phyloP scores from a whole-genome alignment of 2,329 filamentous ascomycete genomes.

The Penicillium sp. region DNA sequence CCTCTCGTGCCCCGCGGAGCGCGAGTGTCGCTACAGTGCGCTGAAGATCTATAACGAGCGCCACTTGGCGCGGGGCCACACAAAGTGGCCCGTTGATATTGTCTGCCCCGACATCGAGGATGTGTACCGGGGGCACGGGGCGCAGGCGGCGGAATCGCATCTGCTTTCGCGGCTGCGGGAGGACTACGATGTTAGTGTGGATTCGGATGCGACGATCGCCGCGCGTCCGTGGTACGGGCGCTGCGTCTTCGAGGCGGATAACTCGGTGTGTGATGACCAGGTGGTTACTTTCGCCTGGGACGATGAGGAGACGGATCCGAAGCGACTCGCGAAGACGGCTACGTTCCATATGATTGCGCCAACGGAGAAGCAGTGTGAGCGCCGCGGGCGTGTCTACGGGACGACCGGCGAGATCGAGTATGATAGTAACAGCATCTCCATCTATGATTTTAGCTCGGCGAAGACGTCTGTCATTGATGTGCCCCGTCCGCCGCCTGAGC shows the following conservation, averaged over 20 bases:
- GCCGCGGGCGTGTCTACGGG: slow-evolving; percentile 82
- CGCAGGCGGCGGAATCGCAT: slow-evolving; percentile 50
- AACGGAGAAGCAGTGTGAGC: slow-evolving; percentile 80
- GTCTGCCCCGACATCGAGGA: slow-evolving; percentile 93
- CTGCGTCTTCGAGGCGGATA: slow-evolving; percentile 93
- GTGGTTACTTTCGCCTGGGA: slow-evolving; percentile 85
- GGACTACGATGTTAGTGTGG: slow-evolving; percentile 55
- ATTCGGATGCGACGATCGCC: slow-evolving; percentile 53
- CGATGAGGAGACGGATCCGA: slow-evolving; percentile 53
- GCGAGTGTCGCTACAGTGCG: slow-evolving; percentile 78
- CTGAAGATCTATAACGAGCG: slow-evolving; percentile 75
- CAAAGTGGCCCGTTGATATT: slow-evolving; percentile 78
- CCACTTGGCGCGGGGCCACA: slow-evolving; percentile 64
- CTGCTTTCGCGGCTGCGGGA: slow-evolving; percentile 51
- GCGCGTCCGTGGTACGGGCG: slow-evolving; percentile 72
- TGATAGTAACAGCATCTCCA: slow-evolving; percentile 71
- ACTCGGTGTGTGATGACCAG: slow-evolving; percentile 92
- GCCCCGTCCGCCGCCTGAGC: slow-evolving; percentile 59
- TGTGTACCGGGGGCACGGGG: slow-evolving; percentile 50
- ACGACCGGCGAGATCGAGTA: slow-evolving; percentile 81
- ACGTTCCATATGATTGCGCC: slow-evolving; percentile 93
- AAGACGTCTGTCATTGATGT: slow-evolving; percentile 53
- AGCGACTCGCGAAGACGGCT: slow-evolving; percentile 73
- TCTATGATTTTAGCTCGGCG: slow-evolving; percentile 68
- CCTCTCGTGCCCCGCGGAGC: slow-evolving; percentile 70